phyloP scores from a whole-genome alignment of 1,284 basidiomycete species.

The Ustilago crameri region DNA sequence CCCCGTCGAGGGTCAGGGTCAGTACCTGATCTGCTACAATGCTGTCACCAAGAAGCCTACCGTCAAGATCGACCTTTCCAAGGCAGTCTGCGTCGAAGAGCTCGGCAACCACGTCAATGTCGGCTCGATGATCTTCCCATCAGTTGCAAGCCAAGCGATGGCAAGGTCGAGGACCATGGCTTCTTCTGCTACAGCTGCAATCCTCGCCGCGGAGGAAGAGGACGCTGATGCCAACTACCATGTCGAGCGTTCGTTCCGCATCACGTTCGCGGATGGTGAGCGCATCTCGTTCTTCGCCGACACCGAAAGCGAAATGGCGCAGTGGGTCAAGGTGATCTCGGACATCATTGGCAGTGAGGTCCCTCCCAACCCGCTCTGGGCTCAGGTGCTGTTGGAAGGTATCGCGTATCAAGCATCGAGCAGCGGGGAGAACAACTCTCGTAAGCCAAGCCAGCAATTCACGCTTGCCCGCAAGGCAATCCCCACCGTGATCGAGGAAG shows the following conservation, averaged over 20 bases:
- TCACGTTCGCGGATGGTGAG: slow-evolving; percentile 82
- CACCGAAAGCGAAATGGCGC: slow-evolving; percentile 84
- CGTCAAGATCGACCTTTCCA: slow-evolving; percentile 88
- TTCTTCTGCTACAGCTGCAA: slow-evolving; percentile 27
- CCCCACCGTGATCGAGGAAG: slow-evolving; percentile 36
- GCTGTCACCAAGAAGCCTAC: slow-evolving; percentile 92
- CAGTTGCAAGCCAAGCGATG: slow-evolving; percentile 29
- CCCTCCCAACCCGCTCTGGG: slow-evolving; percentile 61
- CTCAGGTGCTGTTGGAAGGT: slow-evolving; percentile 40
- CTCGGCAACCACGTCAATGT: slow-evolving; percentile 72
- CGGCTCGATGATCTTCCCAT: slow-evolving; percentile 36
- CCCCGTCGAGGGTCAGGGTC: slow-evolving; percentile 85
- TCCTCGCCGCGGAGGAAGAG: slow-evolving; percentile 49
- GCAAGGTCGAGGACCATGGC: slow-evolving; percentile 35
- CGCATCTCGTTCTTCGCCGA: slow-evolving; percentile 91
- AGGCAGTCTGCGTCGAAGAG: slow-evolving; percentile 82
- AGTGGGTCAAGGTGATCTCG: slow-evolving; percentile 76
- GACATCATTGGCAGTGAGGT: slow-evolving; percentile 52
- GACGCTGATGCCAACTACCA: slow-evolving; percentile 77
- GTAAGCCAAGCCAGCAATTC: slow-evolving; percentile 28
- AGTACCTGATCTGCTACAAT: slow-evolving; percentile 88
- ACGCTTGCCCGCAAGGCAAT: slow-evolving; percentile 27
- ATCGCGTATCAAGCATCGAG: slow-evolving; percentile 5
- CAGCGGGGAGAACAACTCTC: slow-evolving; percentile 9
- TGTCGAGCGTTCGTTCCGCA: slow-evolving; percentile 83